Base-by-base conservation (phyloP, 352 stramenopile genomes). In the Salisapilia sapeloensis region DNA sequence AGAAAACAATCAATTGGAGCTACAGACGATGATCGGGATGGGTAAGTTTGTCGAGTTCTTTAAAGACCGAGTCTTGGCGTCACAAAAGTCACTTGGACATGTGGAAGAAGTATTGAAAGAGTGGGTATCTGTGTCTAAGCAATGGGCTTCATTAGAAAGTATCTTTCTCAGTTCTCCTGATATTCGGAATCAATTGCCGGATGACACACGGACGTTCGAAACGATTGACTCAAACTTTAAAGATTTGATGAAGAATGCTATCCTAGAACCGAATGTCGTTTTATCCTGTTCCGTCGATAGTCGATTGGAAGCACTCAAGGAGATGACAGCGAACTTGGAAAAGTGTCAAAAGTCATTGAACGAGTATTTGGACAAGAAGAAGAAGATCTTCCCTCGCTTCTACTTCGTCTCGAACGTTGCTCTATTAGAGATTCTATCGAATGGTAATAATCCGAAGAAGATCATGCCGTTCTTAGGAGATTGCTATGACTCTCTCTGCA, bases 391-490 rank as follows among this genome's bases (percentile, higher is more conserved):
- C 53, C 76, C 76, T n/a, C 70, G 76, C 1, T 91, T 91, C 42
- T 91, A 91, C 48, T 91, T 91, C 33, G 76, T 91, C 11, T 91
- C 76, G 36, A 91, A 89, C 25, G 74, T 89, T 12, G 72, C 76
- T 24, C 48, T 91, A 29, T 48, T 91, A 10, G 76, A 91, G 44
- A 91, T 91, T 30, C 38, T 91, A 2, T 86, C 64, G 6, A 91
- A 91, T n/a, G 76, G 76, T 26, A 91, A 91, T 45, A 97, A 97
- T 42, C 92, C 93, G 2, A 93, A 92, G 43, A 96, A 97, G 54
- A 97, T 98, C 56, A 95, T 97, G 79, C 84, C 84, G 11, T 97
- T 97, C 47, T 59, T 98, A 6, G 82, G 86, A 10, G 91, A 97
- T 54, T 98, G 93, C 61, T 98, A 97, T 42, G 93, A 97, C 53